Conservation (phyloP, 805 yeast genomes). For the Tetrapisispora arboricola region DNA sequence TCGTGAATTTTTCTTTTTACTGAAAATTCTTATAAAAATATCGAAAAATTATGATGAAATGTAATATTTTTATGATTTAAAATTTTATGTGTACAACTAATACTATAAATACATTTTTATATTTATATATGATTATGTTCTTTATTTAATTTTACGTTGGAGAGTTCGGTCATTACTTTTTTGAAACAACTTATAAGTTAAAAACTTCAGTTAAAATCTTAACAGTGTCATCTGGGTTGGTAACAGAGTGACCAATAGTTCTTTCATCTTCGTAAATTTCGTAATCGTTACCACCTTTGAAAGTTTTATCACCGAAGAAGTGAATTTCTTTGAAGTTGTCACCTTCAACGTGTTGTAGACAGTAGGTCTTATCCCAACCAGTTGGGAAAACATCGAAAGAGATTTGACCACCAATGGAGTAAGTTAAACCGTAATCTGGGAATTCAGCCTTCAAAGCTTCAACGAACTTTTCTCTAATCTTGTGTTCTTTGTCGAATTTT, state of each 20-base stretch:
- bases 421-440: constrained; percentile 77
- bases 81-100: not conserved
- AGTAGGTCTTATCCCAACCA: constrained; percentile 99
- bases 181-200: constrained; percentile 19
- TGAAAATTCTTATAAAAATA: no score
- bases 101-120: not conserved
- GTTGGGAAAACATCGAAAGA: constrained; percentile 99
- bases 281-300: constrained; percentile 96
- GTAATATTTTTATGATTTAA: not conserved
- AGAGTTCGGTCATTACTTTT: not conserved
- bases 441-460: constrained; percentile 73
- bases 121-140: not conserved
- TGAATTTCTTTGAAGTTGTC: constrained; percentile 85
- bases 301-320: constrained; percentile 97
- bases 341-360: constrained; percentile 79
- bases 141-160: no score
- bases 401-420: constrained; percentile 98
- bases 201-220: constrained; percentile 77
- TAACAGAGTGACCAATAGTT: constrained; percentile 93
- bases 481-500: constrained; percentile 66
- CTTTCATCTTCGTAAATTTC: constrained; percentile 89
- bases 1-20: not conserved
- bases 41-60: no score
- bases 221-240: constrained; percentile 81
- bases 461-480: constrained; percentile 79